phyloP scores from a whole-genome alignment of 106 monocot species.

The Dendrobium chrysotoxum region DNA sequence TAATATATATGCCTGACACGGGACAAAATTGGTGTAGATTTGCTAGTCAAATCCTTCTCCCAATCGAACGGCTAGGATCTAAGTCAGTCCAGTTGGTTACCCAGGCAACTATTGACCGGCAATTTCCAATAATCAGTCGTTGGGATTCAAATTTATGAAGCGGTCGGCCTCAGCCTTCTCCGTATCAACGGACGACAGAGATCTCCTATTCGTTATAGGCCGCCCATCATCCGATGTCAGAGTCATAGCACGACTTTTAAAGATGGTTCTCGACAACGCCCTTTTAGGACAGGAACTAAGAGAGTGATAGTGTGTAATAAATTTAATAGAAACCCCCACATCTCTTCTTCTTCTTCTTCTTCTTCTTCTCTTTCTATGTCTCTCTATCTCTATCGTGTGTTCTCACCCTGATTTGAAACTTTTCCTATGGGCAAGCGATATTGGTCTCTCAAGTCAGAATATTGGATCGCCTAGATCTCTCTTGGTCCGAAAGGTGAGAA shows the following conservation, averaged over 20 bases:
- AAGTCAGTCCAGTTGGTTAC: not conserved
- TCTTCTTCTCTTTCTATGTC: too few species aligned
- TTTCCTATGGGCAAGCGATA: not conserved
- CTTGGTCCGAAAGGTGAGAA: not conserved
- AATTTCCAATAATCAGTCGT: not conserved
- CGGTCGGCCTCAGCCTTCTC: not conserved
- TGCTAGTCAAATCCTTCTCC: not conserved
- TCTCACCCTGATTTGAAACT: not conserved
- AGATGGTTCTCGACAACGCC: not conserved
- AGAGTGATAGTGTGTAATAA: not conserved
- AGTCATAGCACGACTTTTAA: not conserved
- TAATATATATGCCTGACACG: too few species aligned
- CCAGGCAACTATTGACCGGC: not conserved
- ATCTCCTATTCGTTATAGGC: not conserved
- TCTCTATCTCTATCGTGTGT: too few species aligned
- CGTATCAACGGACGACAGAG: not conserved
- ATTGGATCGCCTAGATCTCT: not conserved
- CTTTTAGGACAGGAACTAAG: not conserved
- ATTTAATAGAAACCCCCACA: not conserved
- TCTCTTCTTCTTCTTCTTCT: not conserved
- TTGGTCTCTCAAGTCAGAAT: not conserved
- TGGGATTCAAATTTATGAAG: slow-evolving; percentile 4
- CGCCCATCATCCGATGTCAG: not conserved
- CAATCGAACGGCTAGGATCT: not conserved
- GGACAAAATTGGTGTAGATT: too few species aligned